Conservation (phyloP, 305 asterid species). For the Solanum aculeatissimum region DNA sequence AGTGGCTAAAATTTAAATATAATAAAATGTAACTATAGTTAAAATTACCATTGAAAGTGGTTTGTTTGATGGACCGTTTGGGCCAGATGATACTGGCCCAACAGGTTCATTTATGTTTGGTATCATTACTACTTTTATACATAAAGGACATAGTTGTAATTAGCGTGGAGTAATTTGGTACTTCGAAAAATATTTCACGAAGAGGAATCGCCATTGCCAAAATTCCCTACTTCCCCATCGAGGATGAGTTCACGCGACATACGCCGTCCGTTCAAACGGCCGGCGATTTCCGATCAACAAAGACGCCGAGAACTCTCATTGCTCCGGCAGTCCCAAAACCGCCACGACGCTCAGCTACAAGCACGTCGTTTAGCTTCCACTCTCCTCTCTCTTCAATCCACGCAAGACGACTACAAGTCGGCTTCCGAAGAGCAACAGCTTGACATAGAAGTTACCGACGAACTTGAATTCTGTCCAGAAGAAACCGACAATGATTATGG, state of each 20-base stretch:
- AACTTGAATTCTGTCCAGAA: slow-evolving; percentile 3
- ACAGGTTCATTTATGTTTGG: not conserved
- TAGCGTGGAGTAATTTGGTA: not conserved
- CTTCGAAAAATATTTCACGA: not conserved
- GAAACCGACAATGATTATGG: slow-evolving; percentile 16
- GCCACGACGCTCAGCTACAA: slow-evolving; percentile 73
- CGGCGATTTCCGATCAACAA: slow-evolving; percentile 82
- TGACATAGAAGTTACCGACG: not conserved
- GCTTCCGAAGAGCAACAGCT: not conserved
- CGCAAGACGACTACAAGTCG: slow-evolving; percentile 9
- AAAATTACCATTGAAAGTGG: not conserved
- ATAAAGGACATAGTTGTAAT: not conserved
- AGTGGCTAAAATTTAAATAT: not conserved
- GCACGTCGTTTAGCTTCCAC: slow-evolving; percentile 76
- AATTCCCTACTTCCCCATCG: not conserved
- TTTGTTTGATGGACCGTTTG: not conserved
- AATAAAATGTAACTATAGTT: not conserved
- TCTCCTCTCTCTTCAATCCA: slow-evolving; percentile 39
- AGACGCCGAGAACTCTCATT: slow-evolving; percentile 75
- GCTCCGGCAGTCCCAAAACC: slow-evolving; percentile 66
- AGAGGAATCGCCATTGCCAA: not conserved
- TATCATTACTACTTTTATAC: not conserved
- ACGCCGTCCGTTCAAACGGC: slow-evolving; percentile 85
- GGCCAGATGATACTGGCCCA: not conserved
- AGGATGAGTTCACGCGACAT: slow-evolving; percentile 67